phyloP scores from a whole-genome alignment of 2,329 filamentous ascomycete species.

The Cercospora citrullina region DNA sequence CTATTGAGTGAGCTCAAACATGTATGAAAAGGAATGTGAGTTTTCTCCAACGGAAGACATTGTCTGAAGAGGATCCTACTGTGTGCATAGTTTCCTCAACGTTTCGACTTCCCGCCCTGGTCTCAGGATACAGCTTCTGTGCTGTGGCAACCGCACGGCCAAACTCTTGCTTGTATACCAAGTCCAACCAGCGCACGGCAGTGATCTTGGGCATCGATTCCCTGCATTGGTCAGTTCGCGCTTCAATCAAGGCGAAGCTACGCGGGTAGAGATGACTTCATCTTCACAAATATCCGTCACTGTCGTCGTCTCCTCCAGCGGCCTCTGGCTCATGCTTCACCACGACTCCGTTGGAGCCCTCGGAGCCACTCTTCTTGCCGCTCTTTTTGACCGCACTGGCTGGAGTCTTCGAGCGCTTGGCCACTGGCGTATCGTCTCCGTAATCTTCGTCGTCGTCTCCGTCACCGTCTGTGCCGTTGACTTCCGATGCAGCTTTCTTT shows the following conservation, averaged over 20 bases:
- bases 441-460: slow-evolving; percentile 14
- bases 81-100: background rate
- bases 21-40: slow-evolving; percentile 1
- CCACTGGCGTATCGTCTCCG: background rate
- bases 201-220: background rate
- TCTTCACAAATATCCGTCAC: background rate
- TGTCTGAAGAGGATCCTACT: background rate
- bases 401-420: slow-evolving; percentile 6
- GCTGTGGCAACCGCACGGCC: background rate
- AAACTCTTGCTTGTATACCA: background rate
- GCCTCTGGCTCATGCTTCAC: background rate
- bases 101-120: background rate
- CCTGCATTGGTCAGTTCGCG: background rate
- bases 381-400: background rate
- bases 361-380: background rate
- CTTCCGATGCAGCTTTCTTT: slow-evolving; percentile 13
- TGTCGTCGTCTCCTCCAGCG: background rate
- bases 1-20: background rate
- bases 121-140: background rate
- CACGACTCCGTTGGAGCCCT: background rate
- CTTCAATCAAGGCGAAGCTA: background rate
- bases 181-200: background rate
- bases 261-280: background rate
- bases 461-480: background rate
- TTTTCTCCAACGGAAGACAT: background rate